Base-by-base conservation (phyloP, 2,329 filamentous ascomycete genomes). In the Xylaria sp. region DNA sequence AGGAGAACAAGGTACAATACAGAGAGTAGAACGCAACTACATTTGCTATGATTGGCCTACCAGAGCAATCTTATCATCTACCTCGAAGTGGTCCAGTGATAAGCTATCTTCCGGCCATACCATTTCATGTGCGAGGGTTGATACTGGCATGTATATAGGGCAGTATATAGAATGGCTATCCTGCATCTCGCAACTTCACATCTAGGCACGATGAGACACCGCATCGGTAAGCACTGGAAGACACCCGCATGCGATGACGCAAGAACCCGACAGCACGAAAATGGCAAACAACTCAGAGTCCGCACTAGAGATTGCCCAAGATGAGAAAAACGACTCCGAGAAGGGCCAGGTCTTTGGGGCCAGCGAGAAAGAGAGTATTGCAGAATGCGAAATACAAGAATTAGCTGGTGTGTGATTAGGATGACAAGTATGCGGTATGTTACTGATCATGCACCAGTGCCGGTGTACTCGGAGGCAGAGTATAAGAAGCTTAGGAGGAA, bases 401-500 rank as follows among this genome's bases (percentile, higher is more conserved):
- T 63, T 39, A 48, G 20, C 57, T 66, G 69, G 73, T 74, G n/a
- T 18, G 74, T 65, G 18, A 15, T 48, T n/a, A 63, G 28, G n/a
- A 46, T 44, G 23, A 51, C 23, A 37, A 58, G 37, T 25, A 25
- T 32, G n/a, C 23, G 13, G 25, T 12, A 57, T 18, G 25, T 39
- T 59, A 32, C 48, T 59, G 57, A 59, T 44, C 39, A 37, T n/a
- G 23, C 60, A 41, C 8, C 48, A 69, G 66, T 58, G 32, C 58
- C 55, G 18, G 41, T 65, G 65, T 82, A 81, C 66, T 79, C 80
- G 2, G 78, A 81, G 0, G 78, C 82, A 50, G 71, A 83, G 65
- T 83, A 81, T 67, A 79, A 77, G 61, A 79, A 76, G 52, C 72
- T 83, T 13, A 80, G 79, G 71, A 74, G 76, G 37, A 85, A 85